Conservation (phyloP, 805 yeast species). For the Yarrowia hollandica region DNA sequence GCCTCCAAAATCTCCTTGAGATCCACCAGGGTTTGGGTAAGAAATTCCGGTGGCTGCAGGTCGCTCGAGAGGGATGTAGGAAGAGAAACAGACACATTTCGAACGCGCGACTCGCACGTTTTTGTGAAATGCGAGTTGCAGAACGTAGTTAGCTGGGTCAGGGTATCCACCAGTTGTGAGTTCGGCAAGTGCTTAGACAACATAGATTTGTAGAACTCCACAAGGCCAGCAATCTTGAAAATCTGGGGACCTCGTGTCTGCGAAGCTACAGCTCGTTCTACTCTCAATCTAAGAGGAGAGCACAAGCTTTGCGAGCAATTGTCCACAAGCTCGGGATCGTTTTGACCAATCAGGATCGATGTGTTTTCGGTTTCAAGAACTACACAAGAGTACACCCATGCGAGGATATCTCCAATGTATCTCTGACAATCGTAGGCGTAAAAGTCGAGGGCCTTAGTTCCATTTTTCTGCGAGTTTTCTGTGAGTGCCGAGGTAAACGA, state of each 20-base stretch:
- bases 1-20: constrained; percentile 58
- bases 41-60: constrained; percentile 82
- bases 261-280: constrained; percentile 67
- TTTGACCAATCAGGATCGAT: constrained; percentile 55
- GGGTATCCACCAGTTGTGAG: constrained; percentile 37
- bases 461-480: constrained; percentile 33
- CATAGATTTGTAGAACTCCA: constrained; percentile 69
- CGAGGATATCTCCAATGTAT: constrained; percentile 82
- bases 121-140: constrained; percentile 46
- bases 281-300: constrained; percentile 59
- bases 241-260: constrained; percentile 60
- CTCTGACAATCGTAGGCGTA: constrained; percentile 79
- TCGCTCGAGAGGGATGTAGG: constrained; percentile 41
- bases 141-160: constrained; percentile 41
- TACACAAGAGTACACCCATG: constrained; percentile 80
- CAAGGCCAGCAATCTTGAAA: constrained; percentile 58
- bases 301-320: constrained; percentile 55
- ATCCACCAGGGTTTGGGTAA: constrained; percentile 62
- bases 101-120: constrained; percentile 45
- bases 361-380: constrained; percentile 85
- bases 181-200: constrained; percentile 48
- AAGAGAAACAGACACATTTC: constrained; percentile 40
- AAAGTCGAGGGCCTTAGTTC: constrained; percentile 55
- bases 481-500: constrained; percentile 57
- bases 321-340: constrained; percentile 46